Percentiles rank a stretch among this genome's conserved stretches.
phyloP scores from a whole-genome alignment of 305 asterid species.

The Ilex paraguariensis region DNA sequence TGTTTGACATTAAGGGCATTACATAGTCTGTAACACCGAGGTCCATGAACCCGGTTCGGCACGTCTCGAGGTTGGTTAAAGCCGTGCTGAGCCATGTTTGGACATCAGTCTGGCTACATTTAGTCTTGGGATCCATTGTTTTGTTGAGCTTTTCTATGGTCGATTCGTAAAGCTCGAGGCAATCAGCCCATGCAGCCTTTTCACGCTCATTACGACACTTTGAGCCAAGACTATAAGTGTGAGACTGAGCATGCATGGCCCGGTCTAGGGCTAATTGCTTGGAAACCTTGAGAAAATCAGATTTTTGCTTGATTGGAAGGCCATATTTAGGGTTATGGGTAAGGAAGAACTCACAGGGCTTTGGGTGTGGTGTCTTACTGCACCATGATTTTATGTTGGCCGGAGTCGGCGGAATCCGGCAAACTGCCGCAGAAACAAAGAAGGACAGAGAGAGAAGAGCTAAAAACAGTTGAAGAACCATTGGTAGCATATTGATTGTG shows the following conservation, averaged over 20 bases:
- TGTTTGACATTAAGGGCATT: not conserved
- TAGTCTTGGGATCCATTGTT: constrained; percentile 2
- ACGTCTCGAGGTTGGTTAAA: not conserved
- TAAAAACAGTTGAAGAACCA: not conserved
- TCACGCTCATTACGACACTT: not conserved
- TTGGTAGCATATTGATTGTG: not conserved
- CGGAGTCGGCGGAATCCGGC: not conserved
- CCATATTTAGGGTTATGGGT: not conserved
- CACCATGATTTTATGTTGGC: not conserved
- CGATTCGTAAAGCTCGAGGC: constrained; percentile 1
- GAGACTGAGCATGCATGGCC: constrained; percentile 1
- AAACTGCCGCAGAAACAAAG: not conserved
- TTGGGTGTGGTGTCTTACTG: not conserved
- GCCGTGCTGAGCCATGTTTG: constrained; percentile 1
- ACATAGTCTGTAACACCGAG: not conserved
- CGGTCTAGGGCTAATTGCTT: constrained; percentile 1
- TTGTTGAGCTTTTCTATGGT: not conserved
- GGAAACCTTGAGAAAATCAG: not conserved
- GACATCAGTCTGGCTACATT: not conserved
- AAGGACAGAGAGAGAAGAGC: not conserved
- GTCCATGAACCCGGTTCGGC: not conserved
- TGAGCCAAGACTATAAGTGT: not conserved
- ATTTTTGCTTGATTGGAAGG: not conserved
- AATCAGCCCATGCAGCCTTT: constrained; percentile 10
- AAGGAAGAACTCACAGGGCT: too few relatives aligned